phyloP scores from a whole-genome alignment of 441 rosid genomes.

The Gossypium gossypioides region DNA sequence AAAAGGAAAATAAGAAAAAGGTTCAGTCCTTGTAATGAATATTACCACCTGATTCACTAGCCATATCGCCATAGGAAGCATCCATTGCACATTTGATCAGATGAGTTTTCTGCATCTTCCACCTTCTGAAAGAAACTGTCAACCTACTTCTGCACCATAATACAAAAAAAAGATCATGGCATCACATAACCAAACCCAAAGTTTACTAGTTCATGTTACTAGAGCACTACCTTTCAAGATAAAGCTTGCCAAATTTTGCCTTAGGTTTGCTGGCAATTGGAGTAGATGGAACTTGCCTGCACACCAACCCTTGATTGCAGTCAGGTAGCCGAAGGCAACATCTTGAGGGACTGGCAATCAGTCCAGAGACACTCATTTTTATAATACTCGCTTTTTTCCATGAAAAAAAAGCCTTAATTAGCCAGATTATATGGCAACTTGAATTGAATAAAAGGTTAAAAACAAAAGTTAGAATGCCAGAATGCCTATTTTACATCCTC shows the following conservation, averaged over 20 bases:
- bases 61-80: constrained; percentile 68
- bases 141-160: constrained; percentile 23
- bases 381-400: constrained; percentile 12
- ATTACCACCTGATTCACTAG: constrained; percentile 54
- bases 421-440: background rate
- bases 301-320: constrained; percentile 17
- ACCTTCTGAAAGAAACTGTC: constrained; percentile 13
- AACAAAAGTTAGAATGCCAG: background rate
- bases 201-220: constrained; percentile 4
- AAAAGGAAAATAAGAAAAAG: background rate
- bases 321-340: constrained; percentile 29
- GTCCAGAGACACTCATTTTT: constrained; percentile 58
- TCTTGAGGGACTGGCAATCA: constrained; percentile 46
- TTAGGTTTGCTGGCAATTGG: constrained; percentile 20
- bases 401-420: background rate
- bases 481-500: background rate
- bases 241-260: constrained; percentile 18
- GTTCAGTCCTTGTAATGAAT: background rate
- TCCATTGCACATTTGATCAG: constrained; percentile 53
- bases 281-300: constrained; percentile 27
- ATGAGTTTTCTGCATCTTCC: constrained; percentile 12
- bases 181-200: background rate
- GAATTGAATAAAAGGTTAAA: background rate
- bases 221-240: constrained; percentile 37
- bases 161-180: constrained; percentile 10